Base-by-base conservation (phyloP, 148 eudicot genomes). In the Camellia japonica region DNA sequence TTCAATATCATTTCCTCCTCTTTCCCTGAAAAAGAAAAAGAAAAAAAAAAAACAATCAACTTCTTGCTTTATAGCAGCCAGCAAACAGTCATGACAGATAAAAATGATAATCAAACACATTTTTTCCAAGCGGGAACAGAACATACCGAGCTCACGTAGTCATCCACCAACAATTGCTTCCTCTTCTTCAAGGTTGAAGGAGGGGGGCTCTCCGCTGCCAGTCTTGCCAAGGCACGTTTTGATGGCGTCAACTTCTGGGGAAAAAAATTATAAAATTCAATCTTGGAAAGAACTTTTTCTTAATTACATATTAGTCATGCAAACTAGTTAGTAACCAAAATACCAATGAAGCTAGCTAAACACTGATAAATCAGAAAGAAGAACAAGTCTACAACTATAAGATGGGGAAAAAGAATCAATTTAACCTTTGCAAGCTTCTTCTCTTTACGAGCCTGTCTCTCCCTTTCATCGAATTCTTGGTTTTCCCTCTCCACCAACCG, bases 391-490 rank as follows among this genome's bases (percentile, higher is more conserved):
- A n/a, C n/a, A n/a, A n/a, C n/a, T n/a, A 23, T 23, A 0, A 23
- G 18, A 15, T 0, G 12, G 42, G 1, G 38, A 30, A 30, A 64
- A 73, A 54, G 64, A 59, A 38, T 8, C 8, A n/a, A 56, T 77
- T 73, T 2, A 76, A 93, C 99, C 98, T 96, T 96, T 64, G 97
- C 94, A 83, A 90, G 97, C 84, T 94, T 94, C 85, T 96, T 96
- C 84, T 96, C 99, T 86, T 94, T 96, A 14, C 98, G 99, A 51
- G 99, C 99, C 82, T 90, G 98, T 81, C 99, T 91, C 87, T 96
- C 99, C 76, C 92, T 89, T 82, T 96, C 99, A 78, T 96, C 99
- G 63, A 86, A 85, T 82, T 96, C 99, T 81, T 94, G 98, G 76
- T 96, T 96, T 88, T 96, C 99, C 84, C 91, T 92, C 92, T 96